phyloP scores from a whole-genome alignment of 306 rosid species.

The Leucaena leucocephala region DNA sequence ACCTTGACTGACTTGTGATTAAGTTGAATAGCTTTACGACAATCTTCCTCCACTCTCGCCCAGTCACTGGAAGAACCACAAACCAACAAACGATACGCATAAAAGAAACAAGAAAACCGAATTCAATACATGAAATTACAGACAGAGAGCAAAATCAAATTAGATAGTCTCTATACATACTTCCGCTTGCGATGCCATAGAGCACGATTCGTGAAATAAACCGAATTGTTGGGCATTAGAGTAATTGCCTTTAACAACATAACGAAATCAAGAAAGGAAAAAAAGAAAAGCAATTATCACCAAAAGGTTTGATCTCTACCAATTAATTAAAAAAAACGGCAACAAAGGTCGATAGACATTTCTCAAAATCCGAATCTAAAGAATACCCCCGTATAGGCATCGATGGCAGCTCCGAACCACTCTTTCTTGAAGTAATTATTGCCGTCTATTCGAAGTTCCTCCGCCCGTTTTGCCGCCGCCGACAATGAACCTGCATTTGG shows the following conservation, averaged over 20 bases:
- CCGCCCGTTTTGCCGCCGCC: slow-evolving; percentile 60
- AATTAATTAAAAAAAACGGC: not conserved
- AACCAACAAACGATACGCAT: not conserved
- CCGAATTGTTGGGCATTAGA: slow-evolving; percentile 78
- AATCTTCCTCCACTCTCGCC: slow-evolving; percentile 84
- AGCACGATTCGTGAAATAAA: slow-evolving; percentile 91
- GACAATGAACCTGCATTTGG: slow-evolving; percentile 44
- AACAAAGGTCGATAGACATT: not conserved
- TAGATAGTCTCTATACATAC: slow-evolving; percentile 55
- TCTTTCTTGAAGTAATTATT: slow-evolving; percentile 77
- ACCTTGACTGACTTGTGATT: slow-evolving; percentile 82
- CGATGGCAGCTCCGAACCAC: slow-evolving; percentile 88
- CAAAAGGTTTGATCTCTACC: not conserved
- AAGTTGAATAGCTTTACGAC: slow-evolving; percentile 79
- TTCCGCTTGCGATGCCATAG: slow-evolving; percentile 86
- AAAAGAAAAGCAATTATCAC: not conserved
- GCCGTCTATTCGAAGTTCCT: slow-evolving; percentile 67
- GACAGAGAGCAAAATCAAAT: slow-evolving; percentile 13
- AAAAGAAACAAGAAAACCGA: not conserved
- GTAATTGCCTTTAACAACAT: slow-evolving; percentile 45
- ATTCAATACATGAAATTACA: not conserved
- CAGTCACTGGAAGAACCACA: slow-evolving; percentile 67
- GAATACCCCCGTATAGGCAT: slow-evolving; percentile 87
- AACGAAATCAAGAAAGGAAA: not conserved
- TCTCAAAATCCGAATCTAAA: not conserved